A percentile compares a stretch with the other conserved stretches of the same genome.
Conservation (phyloP, 192 early-diverging fungal species). For the Coemansia guatemalensis region DNA sequence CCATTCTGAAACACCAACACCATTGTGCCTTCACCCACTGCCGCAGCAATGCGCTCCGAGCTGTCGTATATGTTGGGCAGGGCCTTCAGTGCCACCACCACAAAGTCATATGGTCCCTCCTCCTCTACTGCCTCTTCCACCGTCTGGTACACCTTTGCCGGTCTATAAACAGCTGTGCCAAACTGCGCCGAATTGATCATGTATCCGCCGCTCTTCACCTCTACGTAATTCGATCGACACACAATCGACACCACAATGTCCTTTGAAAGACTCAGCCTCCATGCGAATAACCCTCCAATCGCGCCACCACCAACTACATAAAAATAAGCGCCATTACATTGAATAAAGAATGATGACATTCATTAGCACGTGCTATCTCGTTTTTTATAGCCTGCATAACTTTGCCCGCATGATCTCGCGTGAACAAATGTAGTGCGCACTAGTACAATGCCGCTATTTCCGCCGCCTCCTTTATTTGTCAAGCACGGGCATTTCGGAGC, state of each 20-base stretch:
- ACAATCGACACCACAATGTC: constrained; percentile 33
- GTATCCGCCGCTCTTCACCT: constrained; percentile 24
- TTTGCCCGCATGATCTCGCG: background rate
- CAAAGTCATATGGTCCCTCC: constrained; percentile 39
- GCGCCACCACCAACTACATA: constrained; percentile 51
- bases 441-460: background rate
- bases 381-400: background rate
- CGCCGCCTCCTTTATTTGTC: background rate
- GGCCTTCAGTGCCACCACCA: constrained; percentile 50
- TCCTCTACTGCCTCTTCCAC: constrained; percentile 30
- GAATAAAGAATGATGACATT: background rate
- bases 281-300: constrained; percentile 45
- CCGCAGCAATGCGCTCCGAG: constrained; percentile 23
- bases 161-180: constrained; percentile 26
- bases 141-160: constrained; percentile 20
- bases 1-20: constrained; percentile 47
- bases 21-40: constrained; percentile 25
- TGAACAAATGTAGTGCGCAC: background rate
- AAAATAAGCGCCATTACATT: background rate
- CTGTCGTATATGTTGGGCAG: constrained; percentile 51
- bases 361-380: background rate
- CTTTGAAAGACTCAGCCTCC: constrained; percentile 39
- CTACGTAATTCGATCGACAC: constrained; percentile 47
- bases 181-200: constrained; percentile 38
- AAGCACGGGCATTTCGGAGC: too few species aligned